phyloP scores from a whole-genome alignment of 805 yeast genomes.

The Metschnikowia lochheadii region DNA sequence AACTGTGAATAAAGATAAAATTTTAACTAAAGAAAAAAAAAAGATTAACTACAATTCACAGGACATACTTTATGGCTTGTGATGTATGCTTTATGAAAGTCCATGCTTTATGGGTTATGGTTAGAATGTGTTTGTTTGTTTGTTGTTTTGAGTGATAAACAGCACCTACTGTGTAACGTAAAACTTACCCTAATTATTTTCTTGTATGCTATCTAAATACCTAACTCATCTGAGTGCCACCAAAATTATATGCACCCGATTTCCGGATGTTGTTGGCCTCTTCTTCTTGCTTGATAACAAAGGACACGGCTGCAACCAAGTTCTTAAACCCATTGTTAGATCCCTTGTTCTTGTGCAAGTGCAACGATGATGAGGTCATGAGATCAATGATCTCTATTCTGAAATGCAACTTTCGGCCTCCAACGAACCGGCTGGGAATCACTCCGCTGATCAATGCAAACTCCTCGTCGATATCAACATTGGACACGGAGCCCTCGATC shows the following conservation, averaged over 20 bases:
- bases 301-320: constrained; percentile 39
- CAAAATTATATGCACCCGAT: constrained; percentile 10
- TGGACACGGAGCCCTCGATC: constrained; percentile 47
- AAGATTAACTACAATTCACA: too few relatives aligned
- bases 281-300: constrained; percentile 44
- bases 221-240: constrained; percentile 5
- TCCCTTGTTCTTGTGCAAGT: constrained; percentile 43
- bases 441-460: constrained; percentile 43
- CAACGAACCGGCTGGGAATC: constrained; percentile 44
- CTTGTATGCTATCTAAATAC: not conserved
- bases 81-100: too few relatives aligned
- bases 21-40: too few relatives aligned
- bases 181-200: too few relatives aligned
- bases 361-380: constrained; percentile 36
- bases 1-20: too few relatives aligned
- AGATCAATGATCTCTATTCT: constrained; percentile 41
- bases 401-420: constrained; percentile 45
- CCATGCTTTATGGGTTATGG: too few relatives aligned
- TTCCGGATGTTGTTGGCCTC: constrained; percentile 16
- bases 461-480: constrained; percentile 41
- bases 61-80: too few relatives aligned
- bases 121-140: too few relatives aligned
- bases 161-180: too few relatives aligned
- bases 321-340: constrained; percentile 43
- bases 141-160: too few relatives aligned